Percentiles rank a stretch among this genome's conserved stretches.
Conservation (phyloP, 345 rosid species). For the thale cress (Arabidopsis thaliana) region TAIR10.1 NC_003076.8:14191501-14192000, state of each 20-base stretch:
- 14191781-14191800: slow-evolving; percentile 63
- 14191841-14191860: slow-evolving; percentile 48
- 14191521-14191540: too few relatives aligned
- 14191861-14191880: slow-evolving; percentile 64
- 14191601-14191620: background rate
- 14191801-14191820: slow-evolving; percentile 72
- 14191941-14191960: slow-evolving; percentile 5
- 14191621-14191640: background rate
- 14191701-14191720: slow-evolving; percentile 43
- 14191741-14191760: slow-evolving; percentile 55
- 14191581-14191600: too few relatives aligned
- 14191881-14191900: slow-evolving; percentile 61
- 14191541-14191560: too few relatives aligned
- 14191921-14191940: slow-evolving; percentile 38
- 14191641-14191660: background rate
- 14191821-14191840: slow-evolving; percentile 67
- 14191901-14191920: slow-evolving; percentile 58
- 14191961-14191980: background rate
- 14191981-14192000: background rate
- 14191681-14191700: background rate
- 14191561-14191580: too few relatives aligned
- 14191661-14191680: slow-evolving; percentile 8
- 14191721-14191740: slow-evolving; percentile 79
- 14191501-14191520: too few relatives aligned
- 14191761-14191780: slow-evolving; percentile 51